phyloP scores from a whole-genome alignment of 768 basidiomycete species.

The Mycena haematopus region DNA sequence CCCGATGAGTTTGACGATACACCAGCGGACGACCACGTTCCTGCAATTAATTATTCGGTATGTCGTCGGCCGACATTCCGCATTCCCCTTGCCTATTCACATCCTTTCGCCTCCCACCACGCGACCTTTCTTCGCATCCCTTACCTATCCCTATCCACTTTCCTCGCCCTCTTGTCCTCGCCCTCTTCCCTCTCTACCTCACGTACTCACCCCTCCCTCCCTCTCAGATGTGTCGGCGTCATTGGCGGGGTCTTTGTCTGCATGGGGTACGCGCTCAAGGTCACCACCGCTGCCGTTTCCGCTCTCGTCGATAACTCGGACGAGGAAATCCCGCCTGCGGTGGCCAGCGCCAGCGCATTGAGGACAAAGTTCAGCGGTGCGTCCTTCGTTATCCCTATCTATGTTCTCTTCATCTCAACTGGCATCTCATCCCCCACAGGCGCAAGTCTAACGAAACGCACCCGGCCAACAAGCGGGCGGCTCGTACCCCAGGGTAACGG shows the following conservation, averaged over 20 bases:
- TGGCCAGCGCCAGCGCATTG: conserved; percentile 68
- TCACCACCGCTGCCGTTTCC: conserved; percentile 69
- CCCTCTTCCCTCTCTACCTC: not conserved
- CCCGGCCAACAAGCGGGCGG: conserved; percentile 52
- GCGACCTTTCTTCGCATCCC: too few relatives aligned
- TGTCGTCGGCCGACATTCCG: not conserved
- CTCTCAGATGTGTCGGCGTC: conserved; percentile 78
- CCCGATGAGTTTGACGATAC: conserved; percentile 82
- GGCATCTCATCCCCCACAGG: not conserved
- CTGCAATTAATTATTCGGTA: conserved; percentile 75
- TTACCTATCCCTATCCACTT: not conserved
- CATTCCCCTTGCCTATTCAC: too few relatives aligned
- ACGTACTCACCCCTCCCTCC: not conserved
- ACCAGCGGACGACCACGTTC: conserved; percentile 87
- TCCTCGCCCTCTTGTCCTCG: not conserved
- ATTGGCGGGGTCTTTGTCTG: conserved; percentile 92
- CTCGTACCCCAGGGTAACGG: conserved; percentile 64
- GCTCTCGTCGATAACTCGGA: conserved; percentile 63
- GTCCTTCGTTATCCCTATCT: conserved; percentile 55
- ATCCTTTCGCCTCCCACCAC: too few relatives aligned
- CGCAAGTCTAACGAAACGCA: conserved; percentile 36
- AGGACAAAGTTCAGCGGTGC: conserved; percentile 73
- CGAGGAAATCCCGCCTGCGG: conserved; percentile 50
- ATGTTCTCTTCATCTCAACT: not conserved
- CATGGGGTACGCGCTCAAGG: conserved; percentile 75